These are phyloP conservation scores for Wickerhamomyces hampshirensis DNA, from an alignment of 805 yeast species.

Conservation along the genomic window DNA sequence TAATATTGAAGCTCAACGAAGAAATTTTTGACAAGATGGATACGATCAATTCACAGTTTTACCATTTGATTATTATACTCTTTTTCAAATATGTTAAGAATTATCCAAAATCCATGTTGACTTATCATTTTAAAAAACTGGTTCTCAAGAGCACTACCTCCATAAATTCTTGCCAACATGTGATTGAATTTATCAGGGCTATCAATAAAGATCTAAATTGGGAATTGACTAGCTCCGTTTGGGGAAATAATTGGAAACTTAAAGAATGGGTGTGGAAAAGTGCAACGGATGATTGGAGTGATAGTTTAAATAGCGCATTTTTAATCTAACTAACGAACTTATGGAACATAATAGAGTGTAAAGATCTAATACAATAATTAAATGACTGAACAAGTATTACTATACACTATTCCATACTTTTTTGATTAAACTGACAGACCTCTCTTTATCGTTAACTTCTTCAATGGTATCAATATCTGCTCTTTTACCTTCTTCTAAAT, in stretches of 20 bases:
- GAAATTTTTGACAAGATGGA: constrained; percentile 2
- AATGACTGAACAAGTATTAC: background rate
- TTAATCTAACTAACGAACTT: constrained; percentile 3
- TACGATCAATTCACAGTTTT: constrained; percentile 7
- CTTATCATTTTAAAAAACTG: constrained; percentile 9
- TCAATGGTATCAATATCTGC: constrained; percentile 26
- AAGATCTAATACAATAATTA: background rate
- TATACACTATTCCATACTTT: constrained; percentile 8
- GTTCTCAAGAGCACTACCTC: too few relatives aligned
- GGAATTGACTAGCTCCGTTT: constrained; percentile 1
- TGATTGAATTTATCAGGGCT: constrained; percentile 2
- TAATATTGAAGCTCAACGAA: constrained; percentile 11
- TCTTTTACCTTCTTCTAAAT: constrained; percentile 48
- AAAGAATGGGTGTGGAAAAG: constrained; percentile 9
- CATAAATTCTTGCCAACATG: too few relatives aligned
- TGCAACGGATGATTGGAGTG: background rate
- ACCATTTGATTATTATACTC: constrained; percentile 12
- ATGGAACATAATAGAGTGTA: background rate
- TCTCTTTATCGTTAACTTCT: background rate
- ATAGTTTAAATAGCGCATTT: constrained; percentile 8
- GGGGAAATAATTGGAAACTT: constrained; percentile 15
- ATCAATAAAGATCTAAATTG: constrained; percentile 4
- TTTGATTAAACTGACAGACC: constrained; percentile 15
- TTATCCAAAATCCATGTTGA: constrained; percentile 16
- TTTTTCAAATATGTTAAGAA: constrained; percentile 20